phyloP scores from a whole-genome alignment of 352 stramenopile genomes.

The Hyaloperonospora arabidopsidis region DNA sequence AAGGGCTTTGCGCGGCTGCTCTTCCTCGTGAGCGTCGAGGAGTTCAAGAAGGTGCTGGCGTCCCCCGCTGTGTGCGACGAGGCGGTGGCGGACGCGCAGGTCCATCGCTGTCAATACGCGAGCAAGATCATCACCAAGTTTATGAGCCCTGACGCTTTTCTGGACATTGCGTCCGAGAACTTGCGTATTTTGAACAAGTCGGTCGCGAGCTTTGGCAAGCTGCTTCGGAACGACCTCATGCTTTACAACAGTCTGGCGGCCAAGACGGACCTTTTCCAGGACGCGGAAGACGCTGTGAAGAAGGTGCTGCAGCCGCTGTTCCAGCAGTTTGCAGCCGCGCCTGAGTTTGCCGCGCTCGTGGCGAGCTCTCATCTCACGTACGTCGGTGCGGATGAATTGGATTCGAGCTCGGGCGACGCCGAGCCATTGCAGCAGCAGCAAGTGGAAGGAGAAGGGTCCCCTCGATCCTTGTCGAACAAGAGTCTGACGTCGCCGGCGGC shows the following conservation, averaged over 20 bases:
- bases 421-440: constrained; percentile 6
- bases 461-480: not conserved
- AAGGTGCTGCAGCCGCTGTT: constrained; percentile 66
- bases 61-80: constrained; percentile 5
- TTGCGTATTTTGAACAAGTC: constrained; percentile 74
- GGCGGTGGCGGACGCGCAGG: constrained; percentile 20
- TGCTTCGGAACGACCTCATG: constrained; percentile 67
- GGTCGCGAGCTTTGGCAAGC: constrained; percentile 67
- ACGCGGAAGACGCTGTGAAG: constrained; percentile 68
- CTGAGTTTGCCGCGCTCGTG: constrained; percentile 51
- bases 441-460: constrained; percentile 20
- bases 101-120: constrained; percentile 55
- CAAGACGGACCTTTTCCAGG: constrained; percentile 70
- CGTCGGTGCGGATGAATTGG: constrained; percentile 10
- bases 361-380: constrained; percentile 52
- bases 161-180: constrained; percentile 75
- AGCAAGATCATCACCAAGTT: constrained; percentile 86
- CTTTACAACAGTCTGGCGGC: constrained; percentile 64
- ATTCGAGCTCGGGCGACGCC: constrained; percentile 1
- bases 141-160: constrained; percentile 74
- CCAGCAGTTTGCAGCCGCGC: constrained; percentile 44
- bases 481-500: constrained; percentile 13
- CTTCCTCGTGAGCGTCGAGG: constrained; percentile 82
- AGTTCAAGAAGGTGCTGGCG: constrained; percentile 77
- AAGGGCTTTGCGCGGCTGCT: constrained; percentile 71